phyloP scores from a whole-genome alignment of 2,329 filamentous ascomycete species.

The Pseudogymnoascus pannorum region DNA sequence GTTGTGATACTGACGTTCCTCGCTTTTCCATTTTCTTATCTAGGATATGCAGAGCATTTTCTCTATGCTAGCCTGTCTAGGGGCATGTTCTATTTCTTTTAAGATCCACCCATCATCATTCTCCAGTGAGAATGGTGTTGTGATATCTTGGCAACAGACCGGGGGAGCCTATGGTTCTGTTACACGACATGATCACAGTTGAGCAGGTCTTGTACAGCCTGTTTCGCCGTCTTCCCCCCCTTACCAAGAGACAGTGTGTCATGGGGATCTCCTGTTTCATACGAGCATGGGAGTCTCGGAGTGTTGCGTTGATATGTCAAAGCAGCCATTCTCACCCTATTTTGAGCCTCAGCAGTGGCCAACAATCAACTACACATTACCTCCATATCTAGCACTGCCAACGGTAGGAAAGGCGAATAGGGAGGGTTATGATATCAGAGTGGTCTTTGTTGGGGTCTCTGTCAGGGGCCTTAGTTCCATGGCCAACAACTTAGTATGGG shows the following conservation, averaged over 20 bases:
- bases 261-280: background rate
- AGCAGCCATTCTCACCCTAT: background rate
- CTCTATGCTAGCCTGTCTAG: background rate
- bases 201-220: background rate
- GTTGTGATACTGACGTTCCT: conserved; percentile 6
- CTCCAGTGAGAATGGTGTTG: background rate
- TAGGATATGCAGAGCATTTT: background rate
- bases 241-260: background rate
- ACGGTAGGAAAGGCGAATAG: background rate
- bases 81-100: background rate
- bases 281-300: background rate
- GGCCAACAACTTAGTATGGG: background rate
- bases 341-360: background rate
- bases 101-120: background rate
- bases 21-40: background rate
- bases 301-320: background rate
- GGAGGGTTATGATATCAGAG: background rate
- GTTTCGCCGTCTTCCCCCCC: background rate
- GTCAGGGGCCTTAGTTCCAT: background rate
- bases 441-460: background rate
- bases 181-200: background rate
- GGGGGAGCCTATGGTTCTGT: background rate
- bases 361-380: background rate
- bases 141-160: background rate
- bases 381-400: background rate